Evolutionary conservation across 2,329 filamentous ascomycete genomes (phyloP), one percentile per base, ranked within the genome.

Genomic region (Exophiala sp.): DNA sequence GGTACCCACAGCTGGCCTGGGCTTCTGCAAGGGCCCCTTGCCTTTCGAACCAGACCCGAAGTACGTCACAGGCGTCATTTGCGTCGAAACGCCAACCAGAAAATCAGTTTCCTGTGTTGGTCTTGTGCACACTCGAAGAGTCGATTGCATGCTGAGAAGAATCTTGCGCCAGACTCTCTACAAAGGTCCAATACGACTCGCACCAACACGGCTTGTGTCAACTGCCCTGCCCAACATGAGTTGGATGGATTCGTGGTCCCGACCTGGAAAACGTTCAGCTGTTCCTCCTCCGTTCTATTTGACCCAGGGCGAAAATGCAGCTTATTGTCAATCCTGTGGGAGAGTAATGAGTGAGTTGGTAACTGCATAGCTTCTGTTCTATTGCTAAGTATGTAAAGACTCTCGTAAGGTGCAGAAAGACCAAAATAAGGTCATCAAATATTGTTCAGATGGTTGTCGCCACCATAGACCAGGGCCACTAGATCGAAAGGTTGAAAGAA

Each of bases 381-480:
- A 3, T 21, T 34, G 9, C 29, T 52, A 42, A 52, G 34, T 32
- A 6, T 16, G n/a, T 45, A 10, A 38, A 55, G 57, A 49, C 29
- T 54, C 46, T 34, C 57, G 57, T 36, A 74, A 76, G 59, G 65
- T 67, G 64, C 42, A 61, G 67, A 39, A 66, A 62, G 14, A 62
- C 66, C 1, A 59, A 62, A 3, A 62, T 63, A 4, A 69, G 63
- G 33, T 61, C 60, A 66, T 75, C 32, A 83, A 81, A 57, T 85
- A 83, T 69, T 84, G 82, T 68, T 84, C 81, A 0, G 70, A 75
- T 42, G 70, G 77, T 35, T 85, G 81, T 59, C 72, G 79, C 16
- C 72, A 71, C 33, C 72, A 72, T 35, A 83, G 82, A 62, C 78
- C 77, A 0, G 71, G 75, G 0, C 70, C 70, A 6, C 56, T 75